Percentiles rank a stretch among this genome's conserved stretches.
phyloP scores from a whole-genome alignment of 192 early-diverging fungal genomes.

The Rhizophagus prolifer region DNA sequence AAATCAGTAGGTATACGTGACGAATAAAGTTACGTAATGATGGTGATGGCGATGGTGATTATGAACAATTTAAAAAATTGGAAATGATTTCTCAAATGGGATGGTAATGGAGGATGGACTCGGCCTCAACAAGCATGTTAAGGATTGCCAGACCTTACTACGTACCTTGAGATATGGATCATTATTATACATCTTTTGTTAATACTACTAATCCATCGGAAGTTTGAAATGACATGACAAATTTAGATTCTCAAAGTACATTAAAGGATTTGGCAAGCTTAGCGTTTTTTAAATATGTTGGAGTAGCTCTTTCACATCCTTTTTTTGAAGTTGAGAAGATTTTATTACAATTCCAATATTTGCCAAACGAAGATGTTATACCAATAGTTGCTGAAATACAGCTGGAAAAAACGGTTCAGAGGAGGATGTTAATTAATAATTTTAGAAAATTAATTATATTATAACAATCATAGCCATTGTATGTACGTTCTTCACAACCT shows the following conservation, averaged over 20 bases:
- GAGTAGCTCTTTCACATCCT: constrained; percentile 57
- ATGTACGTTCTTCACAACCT: constrained; percentile 28
- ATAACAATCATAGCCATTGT: constrained; percentile 15
- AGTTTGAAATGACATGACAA: not conserved
- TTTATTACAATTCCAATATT: constrained; percentile 73
- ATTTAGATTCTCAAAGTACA: constrained; percentile 45
- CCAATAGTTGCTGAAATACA: constrained; percentile 29
- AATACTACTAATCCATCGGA: constrained; percentile 7
- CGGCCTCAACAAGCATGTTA: no score
- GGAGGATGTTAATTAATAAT: constrained; percentile 34
- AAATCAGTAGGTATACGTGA: no score
- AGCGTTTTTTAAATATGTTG: constrained; percentile 61
- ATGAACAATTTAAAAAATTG: no score
- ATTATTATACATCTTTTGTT: constrained; percentile 26
- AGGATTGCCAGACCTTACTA: constrained; percentile 33
- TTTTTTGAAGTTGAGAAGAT: constrained; percentile 69
- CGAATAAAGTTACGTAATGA: no score
- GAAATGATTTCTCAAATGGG: no score
- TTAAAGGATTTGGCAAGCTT: constrained; percentile 62
- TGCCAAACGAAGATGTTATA: constrained; percentile 58
- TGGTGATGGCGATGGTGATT: no score
- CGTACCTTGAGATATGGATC: constrained; percentile 8
- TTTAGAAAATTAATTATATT: not conserved
- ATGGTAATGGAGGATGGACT: no score
- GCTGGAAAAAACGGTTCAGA: constrained; percentile 35